Conservation (phyloP, 2,329 filamentous ascomycete species). For the Ophiostoma pallidulum region DNA sequence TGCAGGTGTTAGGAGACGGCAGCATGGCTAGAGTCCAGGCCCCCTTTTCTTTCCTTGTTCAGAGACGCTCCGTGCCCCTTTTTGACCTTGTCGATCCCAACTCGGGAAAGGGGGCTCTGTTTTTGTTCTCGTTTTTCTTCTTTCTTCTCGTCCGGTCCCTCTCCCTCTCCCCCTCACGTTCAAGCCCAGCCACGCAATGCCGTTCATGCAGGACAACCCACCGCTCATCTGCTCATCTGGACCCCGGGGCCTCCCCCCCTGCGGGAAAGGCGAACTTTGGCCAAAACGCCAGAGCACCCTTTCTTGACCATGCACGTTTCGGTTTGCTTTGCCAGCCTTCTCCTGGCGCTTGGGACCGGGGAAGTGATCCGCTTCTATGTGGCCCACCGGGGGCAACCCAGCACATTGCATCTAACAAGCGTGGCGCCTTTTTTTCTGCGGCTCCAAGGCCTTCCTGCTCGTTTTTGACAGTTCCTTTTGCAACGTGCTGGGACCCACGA, state of each 20-base stretch:
- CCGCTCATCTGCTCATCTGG: neutral
- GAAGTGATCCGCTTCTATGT: slow-evolving; percentile 1
- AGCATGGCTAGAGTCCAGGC: neutral
- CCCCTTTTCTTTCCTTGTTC: neutral
- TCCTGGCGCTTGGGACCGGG: neutral
- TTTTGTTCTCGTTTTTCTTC: neutral
- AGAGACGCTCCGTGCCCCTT: neutral
- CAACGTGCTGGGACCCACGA: no score
- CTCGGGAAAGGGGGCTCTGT: neutral
- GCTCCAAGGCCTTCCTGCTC: no score
- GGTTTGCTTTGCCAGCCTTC: neutral
- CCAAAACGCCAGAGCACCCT: no score
- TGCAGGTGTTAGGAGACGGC: neutral
- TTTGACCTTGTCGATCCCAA: neutral
- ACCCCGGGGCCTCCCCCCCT: no score
- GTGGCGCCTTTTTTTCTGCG: neutral
- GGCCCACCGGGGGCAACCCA: neutral
- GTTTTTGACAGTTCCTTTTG: no score
- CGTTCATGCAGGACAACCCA: neutral
- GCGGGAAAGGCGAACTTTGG: no score
- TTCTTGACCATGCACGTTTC: no score
- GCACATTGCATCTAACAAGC: neutral
- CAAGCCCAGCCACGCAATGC: neutral
- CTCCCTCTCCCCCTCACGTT: no score
- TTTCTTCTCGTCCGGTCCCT: neutral